Evolutionary conservation across 805 yeast genomes (phyloP), one percentile per base, ranked within the genome.

Genomic region (Zygosaccharomyces gambellarensis): DNA sequence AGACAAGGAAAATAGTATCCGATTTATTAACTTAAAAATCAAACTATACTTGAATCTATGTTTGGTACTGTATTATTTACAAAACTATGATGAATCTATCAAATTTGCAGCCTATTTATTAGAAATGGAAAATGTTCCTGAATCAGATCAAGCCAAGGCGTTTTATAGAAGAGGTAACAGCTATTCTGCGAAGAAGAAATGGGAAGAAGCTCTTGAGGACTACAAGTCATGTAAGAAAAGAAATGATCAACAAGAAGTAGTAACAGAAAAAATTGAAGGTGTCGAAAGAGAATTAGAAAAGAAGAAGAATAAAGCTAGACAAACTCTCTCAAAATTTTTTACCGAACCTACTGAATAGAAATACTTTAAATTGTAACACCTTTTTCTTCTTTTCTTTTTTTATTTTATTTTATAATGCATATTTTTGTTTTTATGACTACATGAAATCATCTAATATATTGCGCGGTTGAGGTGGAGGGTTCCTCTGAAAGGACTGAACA

Each of bases 241-340:
- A 30, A 72, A 74, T 38, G 80, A 82, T 11, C 59, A 68, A 2
- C 92, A 86, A 61, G 64, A 67, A 14, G 72, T 68, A 0, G 78
- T 85, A 5, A 64, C 60, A 12, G 64, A 59, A 22, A 85, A 79
- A 53, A 58, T 80, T 25, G 64, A 64, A 28, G 62, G 58, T 10
- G 75, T 76, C 0, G 74, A 79, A 52, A 60, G 58, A 7, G 29
- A 71, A 22, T 55, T 79, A 2, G 72, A 73, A 23, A 67, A 70
- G 30, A 65, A 69, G 34, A 82, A 78, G 60, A 70, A 72, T 36
- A 72, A 71, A 12, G 82, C 81, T 51, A 78, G 73, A 60, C 75
- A 76, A 43, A 79, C 74, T 50, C 78, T 80, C 54, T 76, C 88
- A 14, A 84, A 81, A 62, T 85, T 86, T 62, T 86, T 86, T 58